Percentiles rank a stretch among this genome's conserved stretches.
Evolutionary conservation across 345 rosid genomes (phyloP).

Genomic region (Eucalyptus pauciflora): DNA sequence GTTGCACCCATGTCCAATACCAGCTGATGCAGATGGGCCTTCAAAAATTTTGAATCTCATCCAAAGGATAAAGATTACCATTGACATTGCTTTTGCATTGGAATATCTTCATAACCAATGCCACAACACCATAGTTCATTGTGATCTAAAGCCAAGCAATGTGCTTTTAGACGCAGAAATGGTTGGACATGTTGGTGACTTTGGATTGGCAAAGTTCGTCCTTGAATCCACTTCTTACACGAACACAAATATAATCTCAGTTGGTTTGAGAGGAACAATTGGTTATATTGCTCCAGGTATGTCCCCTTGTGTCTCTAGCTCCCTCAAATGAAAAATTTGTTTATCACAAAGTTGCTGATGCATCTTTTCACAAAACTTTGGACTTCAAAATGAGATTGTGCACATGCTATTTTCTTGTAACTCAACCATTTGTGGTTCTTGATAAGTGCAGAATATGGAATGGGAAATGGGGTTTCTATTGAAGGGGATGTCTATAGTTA

Average conservation of each 20-base stretch:
- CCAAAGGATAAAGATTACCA: neutral
- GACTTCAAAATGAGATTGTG: too few relatives aligned
- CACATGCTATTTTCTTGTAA: too few relatives aligned
- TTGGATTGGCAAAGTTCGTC: neutral
- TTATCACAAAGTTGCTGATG: too few relatives aligned
- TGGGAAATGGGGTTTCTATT: too few relatives aligned
- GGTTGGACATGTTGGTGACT: neutral
- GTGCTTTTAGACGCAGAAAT: neutral
- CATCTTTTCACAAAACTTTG: too few relatives aligned
- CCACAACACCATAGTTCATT: neutral
- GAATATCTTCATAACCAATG: constrained; percentile 5
- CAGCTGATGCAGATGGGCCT: rapidly evolving
- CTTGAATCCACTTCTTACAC: neutral
- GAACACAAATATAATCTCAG: neutral
- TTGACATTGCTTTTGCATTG: neutral
- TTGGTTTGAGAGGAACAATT: neutral
- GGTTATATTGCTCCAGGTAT: neutral
- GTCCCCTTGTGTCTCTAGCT: too few relatives aligned
- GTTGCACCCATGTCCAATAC: neutral
- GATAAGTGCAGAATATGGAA: too few relatives aligned
- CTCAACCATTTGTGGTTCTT: too few relatives aligned
- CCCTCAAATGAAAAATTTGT: neutral
- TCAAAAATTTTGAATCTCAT: neutral
- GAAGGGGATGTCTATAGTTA: too few relatives aligned
- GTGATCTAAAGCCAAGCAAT: neutral